Evolutionary conservation across 805 yeast species (phyloP).

Genomic region (Wickerhamiella domercqiae): DNA sequence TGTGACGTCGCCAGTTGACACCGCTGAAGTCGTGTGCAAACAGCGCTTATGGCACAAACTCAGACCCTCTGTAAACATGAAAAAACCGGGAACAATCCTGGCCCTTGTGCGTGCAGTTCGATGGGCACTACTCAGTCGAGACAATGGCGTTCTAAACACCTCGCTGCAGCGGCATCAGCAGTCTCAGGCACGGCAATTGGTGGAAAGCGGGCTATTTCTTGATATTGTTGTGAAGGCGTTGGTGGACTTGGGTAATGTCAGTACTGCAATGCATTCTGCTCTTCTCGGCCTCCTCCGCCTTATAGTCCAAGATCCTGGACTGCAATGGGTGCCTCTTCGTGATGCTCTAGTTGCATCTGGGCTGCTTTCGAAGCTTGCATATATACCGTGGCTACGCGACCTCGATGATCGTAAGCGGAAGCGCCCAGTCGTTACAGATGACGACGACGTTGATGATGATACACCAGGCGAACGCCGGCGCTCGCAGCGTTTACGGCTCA

Average conservation of each 20-base stretch:
- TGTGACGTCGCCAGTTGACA: not conserved
- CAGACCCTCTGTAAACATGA: too few species aligned
- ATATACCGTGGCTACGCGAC: not conserved
- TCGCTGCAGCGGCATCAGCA: not conserved
- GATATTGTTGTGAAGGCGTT: conserved; percentile 36
- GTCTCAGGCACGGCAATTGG: conserved; percentile 27
- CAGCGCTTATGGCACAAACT: not conserved
- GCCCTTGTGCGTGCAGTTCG: not conserved
- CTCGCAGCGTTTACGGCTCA: conserved; percentile 1
- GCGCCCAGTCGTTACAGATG: too few species aligned
- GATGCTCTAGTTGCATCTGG: not conserved
- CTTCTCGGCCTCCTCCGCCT: conserved; percentile 41
- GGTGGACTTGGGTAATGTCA: conserved; percentile 31
- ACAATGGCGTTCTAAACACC: too few species aligned
- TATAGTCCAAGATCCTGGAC: conserved; percentile 2
- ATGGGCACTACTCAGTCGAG: too few species aligned
- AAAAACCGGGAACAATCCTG: not conserved
- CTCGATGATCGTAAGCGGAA: not conserved
- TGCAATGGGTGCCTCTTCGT: not conserved
- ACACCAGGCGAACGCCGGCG: not conserved
- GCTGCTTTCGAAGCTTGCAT: not conserved
- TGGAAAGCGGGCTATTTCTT: conserved; percentile 35
- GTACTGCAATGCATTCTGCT: conserved; percentile 60
- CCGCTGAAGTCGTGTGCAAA: not conserved
- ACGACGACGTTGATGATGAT: too few species aligned